Evolutionary conservation across 805 yeast genomes (phyloP).

Genomic region (Blastobotrys attinorum): DNA sequence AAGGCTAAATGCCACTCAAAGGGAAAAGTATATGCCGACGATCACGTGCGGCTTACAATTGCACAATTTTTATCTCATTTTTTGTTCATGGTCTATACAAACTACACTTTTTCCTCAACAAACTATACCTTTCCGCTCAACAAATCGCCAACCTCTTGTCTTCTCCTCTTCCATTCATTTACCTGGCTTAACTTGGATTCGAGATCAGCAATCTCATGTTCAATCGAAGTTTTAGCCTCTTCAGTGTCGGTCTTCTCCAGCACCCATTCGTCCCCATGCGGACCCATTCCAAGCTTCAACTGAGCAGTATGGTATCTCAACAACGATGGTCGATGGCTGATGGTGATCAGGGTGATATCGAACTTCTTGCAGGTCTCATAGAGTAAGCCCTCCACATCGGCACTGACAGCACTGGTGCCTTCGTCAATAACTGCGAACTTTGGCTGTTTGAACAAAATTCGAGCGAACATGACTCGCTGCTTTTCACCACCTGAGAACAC

Average conservation of each 20-base stretch:
- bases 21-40: no score
- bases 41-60: no score
- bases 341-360: slow-evolving; percentile 69
- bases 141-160: slow-evolving; percentile 46
- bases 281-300: slow-evolving; percentile 55
- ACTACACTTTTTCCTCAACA: not conserved
- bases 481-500: slow-evolving; percentile 95
- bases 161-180: slow-evolving; percentile 50
- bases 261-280: slow-evolving; percentile 41
- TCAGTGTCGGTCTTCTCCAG: slow-evolving; percentile 59
- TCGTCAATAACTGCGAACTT: slow-evolving; percentile 81
- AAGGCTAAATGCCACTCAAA: no score
- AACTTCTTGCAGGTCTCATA: slow-evolving; percentile 67
- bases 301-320: slow-evolving; percentile 78
- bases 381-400: slow-evolving; percentile 80
- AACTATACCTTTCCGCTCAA: slow-evolving; percentile 6
- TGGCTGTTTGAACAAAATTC: slow-evolving; percentile 74
- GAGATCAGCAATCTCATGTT: slow-evolving; percentile 65
- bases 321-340: slow-evolving; percentile 75
- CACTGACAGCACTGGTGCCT: slow-evolving; percentile 87
- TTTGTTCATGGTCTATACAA: not conserved
- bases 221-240: slow-evolving; percentile 59
- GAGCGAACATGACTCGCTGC: slow-evolving; percentile 82
- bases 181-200: slow-evolving; percentile 53
- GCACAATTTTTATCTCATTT: not conserved